Evolutionary conservation across 805 yeast genomes (phyloP), one percentile per base, ranked within the genome.

Genomic region (Kuraishia cidri): DNA sequence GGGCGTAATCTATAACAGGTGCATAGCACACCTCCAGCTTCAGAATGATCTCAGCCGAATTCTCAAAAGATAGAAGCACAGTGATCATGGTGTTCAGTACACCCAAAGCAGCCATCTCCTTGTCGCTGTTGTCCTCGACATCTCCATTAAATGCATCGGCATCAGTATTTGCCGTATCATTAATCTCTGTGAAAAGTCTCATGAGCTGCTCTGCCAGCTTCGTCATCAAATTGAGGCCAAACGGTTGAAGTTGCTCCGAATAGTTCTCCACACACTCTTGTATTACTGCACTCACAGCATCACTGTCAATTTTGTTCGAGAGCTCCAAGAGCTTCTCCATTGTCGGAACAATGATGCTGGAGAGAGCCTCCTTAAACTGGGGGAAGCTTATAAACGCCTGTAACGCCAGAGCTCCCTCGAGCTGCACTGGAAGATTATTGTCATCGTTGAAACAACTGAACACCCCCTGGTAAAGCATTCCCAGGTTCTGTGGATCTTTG

Each of bases 211-310:
- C 80, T 14, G 80, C 77, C 44, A 81, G 58, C 50, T 77, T 71
- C 42, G 56, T 45, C 63, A 58, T 58, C 43, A 82, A 57, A 35
- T 76, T 78, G 19, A 75, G 70, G 17, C 95, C 95, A 54, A 86
- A 90, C 17, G 98, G 97, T 41, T 88, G 92, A 44, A 90, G 65
- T 55, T 90, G 94, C 42, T 79, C 83, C 4, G 94, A 70, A 56
- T 81, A 92, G 37, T 72, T 75, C 49, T 88, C 96, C 20, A 90
- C 97, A 51, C 92, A 80, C 46, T 88, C 96, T 62, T 90, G 97
- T 80, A 90, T 86, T 5, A 90, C 95, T 16, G 80, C 82, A 15
- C 94, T 75, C 19, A 92, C 69, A 2, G 87, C 72, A 49, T 92
- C 98, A 37, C 81, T 76, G 47, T 90, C 98, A 42, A 88, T 75